A percentile compares a stretch with the other conserved stretches of the same genome.
These are phyloP conservation scores for Aristolochia californica DNA, from an alignment of 164 flowering plant species.

Conservation along the genomic window DNA sequence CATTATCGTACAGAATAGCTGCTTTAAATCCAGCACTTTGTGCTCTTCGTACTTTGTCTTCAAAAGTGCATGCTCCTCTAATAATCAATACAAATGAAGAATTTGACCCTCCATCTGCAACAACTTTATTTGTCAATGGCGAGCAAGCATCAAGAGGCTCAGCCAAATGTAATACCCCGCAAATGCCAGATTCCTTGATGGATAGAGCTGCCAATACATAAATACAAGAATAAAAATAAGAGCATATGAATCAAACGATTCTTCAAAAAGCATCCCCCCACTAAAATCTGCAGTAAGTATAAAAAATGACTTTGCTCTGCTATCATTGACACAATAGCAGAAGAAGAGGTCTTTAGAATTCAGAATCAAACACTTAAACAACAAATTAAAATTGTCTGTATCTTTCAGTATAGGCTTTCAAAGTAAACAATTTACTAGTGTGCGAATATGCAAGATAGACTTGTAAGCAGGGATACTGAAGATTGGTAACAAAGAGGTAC, in stretches of 20 bases:
- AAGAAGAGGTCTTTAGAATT: neutral
- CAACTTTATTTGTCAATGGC: constrained; percentile 34
- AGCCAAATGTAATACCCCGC: constrained; percentile 58
- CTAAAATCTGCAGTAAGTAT: too few relatives aligned
- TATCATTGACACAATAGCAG: neutral
- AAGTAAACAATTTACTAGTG: too few relatives aligned
- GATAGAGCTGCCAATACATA: constrained; percentile 51
- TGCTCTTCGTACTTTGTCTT: constrained; percentile 78
- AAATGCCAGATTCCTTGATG: constrained; percentile 48
- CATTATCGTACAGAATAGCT: constrained; percentile 71
- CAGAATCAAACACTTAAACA: neutral
- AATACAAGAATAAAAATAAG: neutral
- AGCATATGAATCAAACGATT: neutral
- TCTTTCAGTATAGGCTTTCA: too few relatives aligned
- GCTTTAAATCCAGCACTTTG: constrained; percentile 83
- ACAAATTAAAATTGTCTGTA: neutral
- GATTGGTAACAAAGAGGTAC: too few relatives aligned
- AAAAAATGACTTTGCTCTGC: too few relatives aligned
- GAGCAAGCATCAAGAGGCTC: constrained; percentile 84
- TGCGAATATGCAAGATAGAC: too few relatives aligned
- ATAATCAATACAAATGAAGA: constrained; percentile 56
- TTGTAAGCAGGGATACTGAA: too few relatives aligned
- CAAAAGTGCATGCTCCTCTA: constrained; percentile 88
- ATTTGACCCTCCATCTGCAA: constrained; percentile 9
- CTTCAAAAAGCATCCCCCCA: too few relatives aligned